Conservation (phyloP, 169 alveolate genomes). For the Sarcocystis neurona region DNA sequence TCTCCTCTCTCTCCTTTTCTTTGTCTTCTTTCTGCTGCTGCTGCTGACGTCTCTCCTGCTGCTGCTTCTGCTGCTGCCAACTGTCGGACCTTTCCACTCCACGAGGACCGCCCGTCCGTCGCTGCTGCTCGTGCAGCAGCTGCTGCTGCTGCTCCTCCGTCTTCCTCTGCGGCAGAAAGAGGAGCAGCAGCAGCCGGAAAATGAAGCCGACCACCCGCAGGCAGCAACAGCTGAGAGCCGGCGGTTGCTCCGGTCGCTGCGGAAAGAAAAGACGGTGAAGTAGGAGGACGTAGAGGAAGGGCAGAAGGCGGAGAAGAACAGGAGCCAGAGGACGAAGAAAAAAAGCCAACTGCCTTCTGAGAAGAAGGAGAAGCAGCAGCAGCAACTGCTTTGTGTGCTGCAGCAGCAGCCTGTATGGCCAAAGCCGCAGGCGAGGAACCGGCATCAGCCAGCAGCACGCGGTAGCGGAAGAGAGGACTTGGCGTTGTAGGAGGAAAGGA, state of each 20-base stretch:
- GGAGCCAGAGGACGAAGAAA: neutral
- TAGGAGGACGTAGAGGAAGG: neutral
- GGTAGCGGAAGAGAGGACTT: constrained; percentile 41
- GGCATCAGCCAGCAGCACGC: neutral
- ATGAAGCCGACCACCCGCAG: constrained; percentile 36
- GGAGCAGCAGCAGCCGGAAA: constrained; percentile 21
- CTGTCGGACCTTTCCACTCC: neutral
- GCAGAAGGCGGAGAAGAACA: neutral
- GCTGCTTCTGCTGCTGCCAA: constrained; percentile 2
- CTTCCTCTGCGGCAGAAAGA: neutral
- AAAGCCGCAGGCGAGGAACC: constrained; percentile 3
- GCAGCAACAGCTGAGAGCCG: neutral
- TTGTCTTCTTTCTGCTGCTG: constrained; percentile 43
- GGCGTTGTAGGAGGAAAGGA: constrained; percentile 52
- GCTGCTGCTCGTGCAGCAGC: constrained; percentile 51
- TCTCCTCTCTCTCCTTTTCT: no score
- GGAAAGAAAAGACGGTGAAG: neutral
- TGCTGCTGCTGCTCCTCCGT: neutral
- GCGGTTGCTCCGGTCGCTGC: neutral
- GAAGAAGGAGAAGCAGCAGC: neutral
- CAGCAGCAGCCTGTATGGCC: neutral
- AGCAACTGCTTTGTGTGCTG: constrained; percentile 28
- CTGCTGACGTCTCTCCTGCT: constrained; percentile 20
- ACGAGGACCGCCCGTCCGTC: neutral
- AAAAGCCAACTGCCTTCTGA: no score